Conservation (phyloP, 1,284 basidiomycete genomes). For the Melampsora larici-populina region DNA sequence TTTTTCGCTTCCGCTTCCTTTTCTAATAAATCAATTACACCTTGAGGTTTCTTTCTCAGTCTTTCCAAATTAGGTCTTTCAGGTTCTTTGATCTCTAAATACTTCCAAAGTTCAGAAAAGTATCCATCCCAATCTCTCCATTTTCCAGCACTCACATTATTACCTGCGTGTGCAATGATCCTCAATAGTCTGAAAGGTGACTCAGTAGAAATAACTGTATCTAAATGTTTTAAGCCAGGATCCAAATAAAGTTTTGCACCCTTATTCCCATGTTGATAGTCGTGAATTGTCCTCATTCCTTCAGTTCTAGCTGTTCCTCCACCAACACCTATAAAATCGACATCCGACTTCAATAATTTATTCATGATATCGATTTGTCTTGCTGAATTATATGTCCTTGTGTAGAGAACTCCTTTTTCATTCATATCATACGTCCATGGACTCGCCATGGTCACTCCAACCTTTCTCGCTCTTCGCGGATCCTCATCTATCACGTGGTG, state of each 20-base stretch:
- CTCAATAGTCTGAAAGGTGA: background rate
- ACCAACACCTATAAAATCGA: background rate
- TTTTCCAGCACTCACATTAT: background rate
- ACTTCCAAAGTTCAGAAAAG: slow-evolving; percentile 2
- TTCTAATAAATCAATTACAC: background rate
- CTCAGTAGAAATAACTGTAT: background rate
- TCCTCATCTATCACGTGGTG: background rate
- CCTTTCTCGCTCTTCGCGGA: background rate
- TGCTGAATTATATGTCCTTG: background rate
- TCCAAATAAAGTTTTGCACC: background rate
- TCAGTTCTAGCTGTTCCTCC: background rate
- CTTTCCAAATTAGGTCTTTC: background rate
- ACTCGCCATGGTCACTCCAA: slow-evolving; percentile 1
- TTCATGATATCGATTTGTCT: background rate
- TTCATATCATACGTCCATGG: background rate
- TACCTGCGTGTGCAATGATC: background rate
- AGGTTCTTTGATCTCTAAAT: background rate
- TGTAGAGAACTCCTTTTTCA: background rate
- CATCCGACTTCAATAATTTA: background rate
- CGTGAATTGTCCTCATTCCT: background rate
- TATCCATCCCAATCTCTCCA: background rate
- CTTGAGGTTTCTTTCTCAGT: background rate
- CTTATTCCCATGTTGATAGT: background rate
- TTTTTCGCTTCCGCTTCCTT: background rate
- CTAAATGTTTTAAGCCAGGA: background rate